phyloP scores from a whole-genome alignment of 176 grass and related monocot genomes.

The Otatea glauca region DNA sequence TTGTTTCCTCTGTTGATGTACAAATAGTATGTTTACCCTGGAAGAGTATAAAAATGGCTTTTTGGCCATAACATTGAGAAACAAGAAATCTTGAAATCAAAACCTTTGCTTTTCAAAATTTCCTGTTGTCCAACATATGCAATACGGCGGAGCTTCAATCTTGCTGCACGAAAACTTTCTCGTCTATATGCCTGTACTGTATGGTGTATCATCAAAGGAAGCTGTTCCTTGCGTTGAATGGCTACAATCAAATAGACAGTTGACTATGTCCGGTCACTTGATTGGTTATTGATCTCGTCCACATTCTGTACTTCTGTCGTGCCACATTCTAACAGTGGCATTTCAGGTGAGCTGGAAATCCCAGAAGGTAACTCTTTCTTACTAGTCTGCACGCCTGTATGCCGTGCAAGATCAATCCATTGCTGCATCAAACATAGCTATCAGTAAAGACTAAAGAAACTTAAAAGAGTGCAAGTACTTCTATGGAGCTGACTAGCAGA shows the following conservation, averaged over 20 bases:
- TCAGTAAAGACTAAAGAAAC: slow-evolving; percentile 27
- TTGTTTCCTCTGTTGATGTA: slow-evolving; percentile 26
- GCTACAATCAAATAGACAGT: neutral
- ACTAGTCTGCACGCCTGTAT: slow-evolving; percentile 74
- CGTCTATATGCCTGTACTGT: slow-evolving; percentile 22
- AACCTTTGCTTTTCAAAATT: slow-evolving; percentile 37
- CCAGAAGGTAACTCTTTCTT: slow-evolving; percentile 60
- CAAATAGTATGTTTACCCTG: neutral
- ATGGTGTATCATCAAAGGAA: neutral
- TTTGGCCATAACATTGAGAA: neutral
- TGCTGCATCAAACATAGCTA: slow-evolving; percentile 66
- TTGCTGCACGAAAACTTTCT: slow-evolving; percentile 34
- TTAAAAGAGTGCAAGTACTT: neutral
- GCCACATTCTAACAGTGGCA: slow-evolving; percentile 72
- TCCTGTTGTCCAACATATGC: neutral
- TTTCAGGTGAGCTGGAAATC: slow-evolving; percentile 62
- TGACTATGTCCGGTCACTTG: slow-evolving; percentile 47
- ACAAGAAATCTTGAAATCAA: neutral
- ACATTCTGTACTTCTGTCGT: slow-evolving; percentile 57
- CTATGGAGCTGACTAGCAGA: slow-evolving; percentile 11
- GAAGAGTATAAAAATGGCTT: slow-evolving; percentile 6
- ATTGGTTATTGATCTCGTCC: slow-evolving; percentile 63
- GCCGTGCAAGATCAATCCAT: slow-evolving; percentile 96
- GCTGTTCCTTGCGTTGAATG: slow-evolving; percentile 25
- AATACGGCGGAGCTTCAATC: neutral